These are phyloP conservation scores for Cystofilobasidium macerans DNA, from an alignment of 768 basidiomycete genomes.

Conservation along the genomic window DNA sequence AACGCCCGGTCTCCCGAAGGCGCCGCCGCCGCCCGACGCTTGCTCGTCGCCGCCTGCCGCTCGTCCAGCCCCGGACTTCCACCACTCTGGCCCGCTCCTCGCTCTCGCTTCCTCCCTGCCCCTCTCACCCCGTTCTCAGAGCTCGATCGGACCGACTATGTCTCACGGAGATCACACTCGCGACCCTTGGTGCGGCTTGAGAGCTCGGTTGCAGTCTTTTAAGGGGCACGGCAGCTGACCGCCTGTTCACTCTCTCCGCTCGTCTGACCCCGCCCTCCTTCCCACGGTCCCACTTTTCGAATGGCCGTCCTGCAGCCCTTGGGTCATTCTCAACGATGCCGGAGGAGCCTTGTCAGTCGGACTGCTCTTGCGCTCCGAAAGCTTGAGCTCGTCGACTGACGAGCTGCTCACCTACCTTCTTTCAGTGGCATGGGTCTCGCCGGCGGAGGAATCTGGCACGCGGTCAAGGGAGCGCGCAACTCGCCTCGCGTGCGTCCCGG, in stretches of 20 bases:
- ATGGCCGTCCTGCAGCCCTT: conserved; percentile 53
- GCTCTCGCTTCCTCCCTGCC: conserved; percentile 57
- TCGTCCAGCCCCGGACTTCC: too few relatives aligned
- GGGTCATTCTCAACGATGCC: conserved; percentile 97
- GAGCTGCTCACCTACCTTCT: background rate
- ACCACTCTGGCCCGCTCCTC: conserved; percentile 44
- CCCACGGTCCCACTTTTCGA: conserved; percentile 1
- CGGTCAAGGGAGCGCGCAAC: conserved; percentile 93
- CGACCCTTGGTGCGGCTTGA: conserved; percentile 67
- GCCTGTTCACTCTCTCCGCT: background rate
- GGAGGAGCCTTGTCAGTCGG: conserved; percentile 66
- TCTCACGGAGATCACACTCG: conserved; percentile 84
- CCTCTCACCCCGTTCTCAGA: too few relatives aligned
- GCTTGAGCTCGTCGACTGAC: background rate
- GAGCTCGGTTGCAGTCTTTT: too few relatives aligned
- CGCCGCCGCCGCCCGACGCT: too few relatives aligned
- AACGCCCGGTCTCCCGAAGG: too few relatives aligned
- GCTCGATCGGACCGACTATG: too few relatives aligned
- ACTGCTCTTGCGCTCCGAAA: background rate
- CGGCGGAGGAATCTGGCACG: conserved; percentile 97
- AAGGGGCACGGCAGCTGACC: background rate
- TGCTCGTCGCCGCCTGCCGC: too few relatives aligned
- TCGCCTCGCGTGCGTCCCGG: conserved; percentile 65
- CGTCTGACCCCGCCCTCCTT: conserved; percentile 24
- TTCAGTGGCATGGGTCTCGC: conserved; percentile 22